These are phyloP conservation scores for Cryptomeria japonica DNA, from an alignment of 75 land plant genomes.

Conservation along the genomic window DNA sequence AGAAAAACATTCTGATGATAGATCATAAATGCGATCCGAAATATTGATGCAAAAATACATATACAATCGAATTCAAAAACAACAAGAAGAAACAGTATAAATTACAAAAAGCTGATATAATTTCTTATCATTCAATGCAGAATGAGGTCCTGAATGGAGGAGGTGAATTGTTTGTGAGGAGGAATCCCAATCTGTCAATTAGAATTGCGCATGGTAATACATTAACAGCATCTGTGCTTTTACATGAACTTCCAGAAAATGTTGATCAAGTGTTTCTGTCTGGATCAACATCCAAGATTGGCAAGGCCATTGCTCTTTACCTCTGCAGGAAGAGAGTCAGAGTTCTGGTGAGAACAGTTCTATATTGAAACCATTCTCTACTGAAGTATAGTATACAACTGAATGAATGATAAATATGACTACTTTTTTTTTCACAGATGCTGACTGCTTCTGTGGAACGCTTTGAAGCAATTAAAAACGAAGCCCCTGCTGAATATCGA, in stretches of 20 bases:
- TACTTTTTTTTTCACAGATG: slow-evolving; percentile 25
- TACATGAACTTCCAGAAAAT: slow-evolving; percentile 24
- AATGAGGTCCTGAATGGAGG: slow-evolving; percentile 54
- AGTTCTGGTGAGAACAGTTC: slow-evolving; percentile 28
- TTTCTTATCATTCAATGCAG: slow-evolving; percentile 4
- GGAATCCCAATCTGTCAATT: slow-evolving; percentile 28
- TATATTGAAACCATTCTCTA: neutral
- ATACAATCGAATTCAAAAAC: too few relatives aligned
- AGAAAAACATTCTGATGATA: too few relatives aligned
- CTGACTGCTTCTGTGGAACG: slow-evolving; percentile 36
- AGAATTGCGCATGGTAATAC: slow-evolving; percentile 52
- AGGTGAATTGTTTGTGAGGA: slow-evolving; percentile 33
- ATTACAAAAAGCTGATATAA: too few relatives aligned
- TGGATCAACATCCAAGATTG: slow-evolving; percentile 45
- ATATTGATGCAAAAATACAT: too few relatives aligned
- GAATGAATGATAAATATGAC: neutral
- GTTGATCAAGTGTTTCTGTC: slow-evolving; percentile 35
- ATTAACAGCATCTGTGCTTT: slow-evolving; percentile 37
- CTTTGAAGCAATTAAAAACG: slow-evolving; percentile 22
- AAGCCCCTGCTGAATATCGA: slow-evolving; percentile 24
- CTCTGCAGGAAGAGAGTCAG: slow-evolving; percentile 34
- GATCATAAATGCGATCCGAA: too few relatives aligned
- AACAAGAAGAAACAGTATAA: too few relatives aligned
- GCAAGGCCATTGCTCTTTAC: slow-evolving; percentile 44
- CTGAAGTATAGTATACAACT: neutral